Base-by-base conservation (phyloP, 1,284 basidiomycete genomes). In the Sanguinoderma infundibulare region DNA sequence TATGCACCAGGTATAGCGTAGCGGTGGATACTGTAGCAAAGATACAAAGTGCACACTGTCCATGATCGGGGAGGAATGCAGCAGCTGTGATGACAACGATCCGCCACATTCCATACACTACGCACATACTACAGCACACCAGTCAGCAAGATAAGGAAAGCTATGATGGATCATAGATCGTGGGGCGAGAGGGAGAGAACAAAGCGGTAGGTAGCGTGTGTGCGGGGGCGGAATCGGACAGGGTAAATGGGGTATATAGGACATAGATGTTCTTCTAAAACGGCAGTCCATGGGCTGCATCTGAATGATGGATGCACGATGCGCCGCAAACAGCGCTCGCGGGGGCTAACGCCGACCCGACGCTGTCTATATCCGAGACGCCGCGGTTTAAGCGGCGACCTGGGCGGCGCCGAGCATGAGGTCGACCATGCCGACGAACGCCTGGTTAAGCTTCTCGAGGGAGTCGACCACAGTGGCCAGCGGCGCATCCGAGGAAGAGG, bases 381-480 rank as follows among this genome's bases (percentile, higher is more conserved):
- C 14, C 34, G 14, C 50, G 12, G 14, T 20, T 53, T 53, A 61
- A n/a, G 60, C 55, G n/a, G 32, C 38, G 9, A 60, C 67, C 51
- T 67, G 55, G 22, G 62, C 61, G 36, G 68, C 73, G 42, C 68
- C 74, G 47, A 71, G 63, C 53, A 80, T 69, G 26, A 79, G 17
- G 20, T 70, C 69, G 17, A 74, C 79, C 30, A 85, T 24, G 35
- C 73, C 72, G 58, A 82, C 61, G 53, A 86, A 17, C n/a, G 74
- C 72, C 54, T 75, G 58, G 68, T 79, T 79, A 53, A 79, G 42
- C 35, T 44, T 58, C 12, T 70, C 32, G 56, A 84, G 59, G 60
- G 74, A 78, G 54, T 76, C 62, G n/a, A 75, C 71, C 55, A 63
- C 62, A 42, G 59, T 46, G 20, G 73, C 57, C 47, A 69, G 26